Percentiles rank a stretch among this genome's conserved stretches.
Conservation (phyloP, 2,329 filamentous ascomycete species). For the Dendrostoma leiphaemia region DNA sequence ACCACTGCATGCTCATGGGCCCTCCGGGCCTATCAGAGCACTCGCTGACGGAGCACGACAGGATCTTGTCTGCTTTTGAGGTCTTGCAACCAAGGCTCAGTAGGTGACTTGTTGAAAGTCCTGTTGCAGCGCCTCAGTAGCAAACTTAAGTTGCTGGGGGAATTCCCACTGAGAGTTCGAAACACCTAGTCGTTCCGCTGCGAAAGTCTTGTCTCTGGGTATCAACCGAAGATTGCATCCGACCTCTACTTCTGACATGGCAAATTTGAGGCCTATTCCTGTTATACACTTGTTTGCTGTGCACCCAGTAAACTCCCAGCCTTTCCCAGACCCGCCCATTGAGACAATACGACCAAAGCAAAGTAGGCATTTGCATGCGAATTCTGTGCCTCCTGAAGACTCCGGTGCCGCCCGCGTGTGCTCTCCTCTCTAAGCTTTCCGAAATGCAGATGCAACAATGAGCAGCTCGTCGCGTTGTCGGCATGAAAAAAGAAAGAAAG, state of each 20-base stretch:
- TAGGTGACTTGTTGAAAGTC: not conserved
- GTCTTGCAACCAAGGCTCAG: not conserved
- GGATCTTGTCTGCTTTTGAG: not conserved
- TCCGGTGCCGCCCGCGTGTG: not conserved
- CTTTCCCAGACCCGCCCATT: not conserved
- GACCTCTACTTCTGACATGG: too few species aligned
- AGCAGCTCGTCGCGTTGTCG: not conserved
- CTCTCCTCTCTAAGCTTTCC: not conserved
- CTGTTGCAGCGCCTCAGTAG: too few species aligned
- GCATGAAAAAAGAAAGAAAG: not conserved
- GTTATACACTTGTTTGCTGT: not conserved
- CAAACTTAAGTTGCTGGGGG: too few species aligned
- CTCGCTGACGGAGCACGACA: conserved; percentile 4
- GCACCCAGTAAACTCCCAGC: not conserved
- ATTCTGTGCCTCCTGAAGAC: not conserved
- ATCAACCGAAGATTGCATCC: not conserved
- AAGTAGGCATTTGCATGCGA: not conserved
- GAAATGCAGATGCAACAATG: not conserved
- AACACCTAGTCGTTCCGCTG: not conserved
- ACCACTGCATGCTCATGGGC: not conserved
- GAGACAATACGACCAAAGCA: not conserved
- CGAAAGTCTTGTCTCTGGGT: not conserved
- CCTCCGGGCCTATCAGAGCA: conserved; percentile 12
- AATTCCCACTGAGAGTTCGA: too few species aligned
- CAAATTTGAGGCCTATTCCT: too few species aligned